Base-by-base conservation (phyloP, 2,329 filamentous ascomycete genomes). In the Allantophomopsis cytisporea region DNA sequence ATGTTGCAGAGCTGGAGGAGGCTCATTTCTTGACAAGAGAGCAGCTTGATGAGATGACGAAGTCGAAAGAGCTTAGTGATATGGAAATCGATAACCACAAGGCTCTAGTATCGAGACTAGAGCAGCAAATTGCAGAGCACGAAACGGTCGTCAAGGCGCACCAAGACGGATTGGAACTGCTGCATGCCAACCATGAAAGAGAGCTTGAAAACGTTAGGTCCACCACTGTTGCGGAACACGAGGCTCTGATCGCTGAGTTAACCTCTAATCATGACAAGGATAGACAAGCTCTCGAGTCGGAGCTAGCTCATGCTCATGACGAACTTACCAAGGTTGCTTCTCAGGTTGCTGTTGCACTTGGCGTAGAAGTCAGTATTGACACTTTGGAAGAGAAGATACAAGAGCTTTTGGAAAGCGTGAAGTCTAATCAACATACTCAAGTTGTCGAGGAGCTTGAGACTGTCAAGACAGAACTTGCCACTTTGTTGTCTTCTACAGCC, bases 1-100 rank as follows among this genome's bases (percentile, higher is more conserved):
- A 79, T 50, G 77, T 94, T 21, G 68, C 76, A 3, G 73, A 83
- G 47, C 68, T 94, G 12, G 86, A 94, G 58, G 63, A 78, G 46
- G 73, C 80, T 4, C 81, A 93, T 54, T 59, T 71, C 23, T 68
- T 70, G 18, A 73, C 82, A 38, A 73, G 76, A 50, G 61, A 70
- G 36, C 73, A 89, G 50, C 68, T 93, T 10, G 74, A 84, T 31
- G 71, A 81, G 39, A 71, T 80, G 35, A 66, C 69, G 7, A 69
- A 73, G 39, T 68, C 73, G 1, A 75, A 76, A 39, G 73, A 76
- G 16, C 47, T 42, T 31, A 50, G 44, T 7, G 49, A 54, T 16
- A 54, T 60, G 2, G 68, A 76, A 39, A 58, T 62, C 1, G 58
- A 62, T 38, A 41, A 49, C 18, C 55, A 60, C 35, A 52, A 59